Conservation (phyloP, 1,284 basidiomycete species). For the Ustilago xerochloae region DNA sequence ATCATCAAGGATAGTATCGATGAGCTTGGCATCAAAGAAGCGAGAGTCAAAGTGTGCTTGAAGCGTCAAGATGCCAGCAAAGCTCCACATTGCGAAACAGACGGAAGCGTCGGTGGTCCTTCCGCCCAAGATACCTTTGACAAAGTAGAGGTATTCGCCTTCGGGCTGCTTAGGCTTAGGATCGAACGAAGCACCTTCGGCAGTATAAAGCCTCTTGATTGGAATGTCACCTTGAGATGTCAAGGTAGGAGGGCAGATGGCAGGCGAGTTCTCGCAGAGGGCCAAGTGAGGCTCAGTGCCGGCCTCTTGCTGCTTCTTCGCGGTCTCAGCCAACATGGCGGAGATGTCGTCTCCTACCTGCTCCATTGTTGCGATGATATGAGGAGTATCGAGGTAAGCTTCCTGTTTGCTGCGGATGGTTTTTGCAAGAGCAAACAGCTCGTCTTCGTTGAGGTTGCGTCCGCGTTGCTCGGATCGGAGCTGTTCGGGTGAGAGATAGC, state of each 20-base stretch:
- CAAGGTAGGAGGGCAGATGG: slow-evolving; percentile 24
- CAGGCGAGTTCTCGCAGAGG: slow-evolving; percentile 26
- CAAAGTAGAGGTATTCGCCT: slow-evolving; percentile 9
- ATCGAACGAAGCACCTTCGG: slow-evolving; percentile 14
- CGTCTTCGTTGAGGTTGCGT: slow-evolving; percentile 9
- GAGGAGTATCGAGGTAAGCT: slow-evolving; percentile 15
- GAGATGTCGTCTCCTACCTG: slow-evolving; percentile 12
- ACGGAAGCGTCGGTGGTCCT: slow-evolving; percentile 31
- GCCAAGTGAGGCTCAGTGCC: slow-evolving; percentile 19
- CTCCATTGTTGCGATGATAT: slow-evolving; percentile 26
- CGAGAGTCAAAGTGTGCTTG: slow-evolving; percentile 31
- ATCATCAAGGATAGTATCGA: slow-evolving; percentile 25
- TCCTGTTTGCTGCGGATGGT: slow-evolving; percentile 29
- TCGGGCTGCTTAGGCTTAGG: slow-evolving; percentile 5
- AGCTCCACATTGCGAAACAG: slow-evolving; percentile 27
- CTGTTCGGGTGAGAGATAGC: slow-evolving; percentile 17
- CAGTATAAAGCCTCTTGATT: slow-evolving; percentile 21
- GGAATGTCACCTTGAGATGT: slow-evolving; percentile 27
- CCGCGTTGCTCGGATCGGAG: slow-evolving; percentile 14
- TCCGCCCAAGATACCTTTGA: slow-evolving; percentile 3
- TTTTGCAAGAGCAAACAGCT: slow-evolving; percentile 21
- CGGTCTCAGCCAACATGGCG: slow-evolving; percentile 8
- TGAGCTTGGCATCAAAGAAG: slow-evolving; percentile 30
- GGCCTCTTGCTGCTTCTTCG: slow-evolving; percentile 10
- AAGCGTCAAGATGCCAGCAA: slow-evolving; percentile 14